These are phyloP conservation scores for Ophiorrhiza pumila DNA, from an alignment of 257 asterid genomes.

Conservation along the genomic window DNA sequence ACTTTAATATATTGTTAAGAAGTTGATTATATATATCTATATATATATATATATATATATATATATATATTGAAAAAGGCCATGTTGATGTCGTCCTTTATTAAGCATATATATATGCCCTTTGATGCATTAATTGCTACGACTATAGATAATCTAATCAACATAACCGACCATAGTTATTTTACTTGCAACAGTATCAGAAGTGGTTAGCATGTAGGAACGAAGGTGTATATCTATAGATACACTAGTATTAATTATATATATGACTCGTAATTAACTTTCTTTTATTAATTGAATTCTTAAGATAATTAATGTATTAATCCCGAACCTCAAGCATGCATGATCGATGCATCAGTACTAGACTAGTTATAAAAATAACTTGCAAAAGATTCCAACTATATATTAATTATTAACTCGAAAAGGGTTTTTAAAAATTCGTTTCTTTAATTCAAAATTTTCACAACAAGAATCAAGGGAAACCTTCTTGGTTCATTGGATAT, in stretches of 20 bases:
- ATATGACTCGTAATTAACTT: background rate
- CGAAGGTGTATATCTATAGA: background rate
- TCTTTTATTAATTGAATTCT: background rate
- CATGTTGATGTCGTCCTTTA: too few relatives aligned
- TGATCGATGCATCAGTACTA: background rate
- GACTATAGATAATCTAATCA: conserved; percentile 12
- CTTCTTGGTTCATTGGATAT: conserved; percentile 25
- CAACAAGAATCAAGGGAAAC: background rate
- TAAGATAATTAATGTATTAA: too few relatives aligned
- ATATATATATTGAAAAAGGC: too few relatives aligned
- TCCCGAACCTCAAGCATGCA: too few relatives aligned
- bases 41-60: too few relatives aligned
- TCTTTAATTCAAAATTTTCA: background rate
- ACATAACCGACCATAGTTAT: conserved; percentile 6
- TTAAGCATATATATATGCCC: too few relatives aligned
- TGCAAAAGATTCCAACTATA: conserved; percentile 14
- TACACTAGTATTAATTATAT: background rate
- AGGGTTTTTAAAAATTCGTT: background rate
- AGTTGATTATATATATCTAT: too few relatives aligned
- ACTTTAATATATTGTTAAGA: conserved; percentile 25
- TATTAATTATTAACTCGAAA: too few relatives aligned
- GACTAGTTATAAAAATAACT: background rate
- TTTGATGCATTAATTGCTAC: background rate
- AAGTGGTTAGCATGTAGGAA: background rate
- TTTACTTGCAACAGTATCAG: background rate